Conservation (phyloP, 1,284 basidiomycete genomes). For the Kwoniella shivajii region DNA sequence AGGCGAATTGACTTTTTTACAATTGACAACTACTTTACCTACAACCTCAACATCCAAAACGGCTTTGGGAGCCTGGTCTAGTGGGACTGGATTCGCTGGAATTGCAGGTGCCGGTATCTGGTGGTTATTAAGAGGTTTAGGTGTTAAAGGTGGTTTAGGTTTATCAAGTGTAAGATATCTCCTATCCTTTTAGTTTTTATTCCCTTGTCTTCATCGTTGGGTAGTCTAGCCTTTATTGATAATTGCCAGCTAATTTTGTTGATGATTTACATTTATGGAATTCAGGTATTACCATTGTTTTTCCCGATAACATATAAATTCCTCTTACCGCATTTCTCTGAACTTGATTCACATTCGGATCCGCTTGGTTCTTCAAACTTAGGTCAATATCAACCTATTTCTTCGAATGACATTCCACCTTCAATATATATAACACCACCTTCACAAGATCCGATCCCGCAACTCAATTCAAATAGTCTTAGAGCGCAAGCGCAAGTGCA, state of each 20-base stretch:
- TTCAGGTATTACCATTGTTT: conserved; percentile 73
- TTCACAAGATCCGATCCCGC: conserved; percentile 22
- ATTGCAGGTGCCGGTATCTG: conserved; percentile 88
- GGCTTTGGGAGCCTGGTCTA: conserved; percentile 72
- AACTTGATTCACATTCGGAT: conserved; percentile 10
- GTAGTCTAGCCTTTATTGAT: too few relatives aligned
- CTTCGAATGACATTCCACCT: conserved; percentile 57
- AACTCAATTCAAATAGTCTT: background rate
- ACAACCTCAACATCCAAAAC: conserved; percentile 36
- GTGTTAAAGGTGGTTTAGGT: conserved; percentile 80
- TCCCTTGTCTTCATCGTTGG: too few relatives aligned
- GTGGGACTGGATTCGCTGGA: conserved; percentile 92
- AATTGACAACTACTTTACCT: conserved; percentile 75
- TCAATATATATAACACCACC: conserved; percentile 58
- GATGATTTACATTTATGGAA: background rate
- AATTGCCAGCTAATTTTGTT: too few relatives aligned
- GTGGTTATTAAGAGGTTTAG: conserved; percentile 88
- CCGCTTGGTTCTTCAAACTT: background rate
- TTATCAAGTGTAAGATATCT: conserved; percentile 59
- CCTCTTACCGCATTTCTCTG: conserved; percentile 62
- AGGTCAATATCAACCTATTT: conserved; percentile 31
- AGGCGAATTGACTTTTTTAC: conserved; percentile 92
- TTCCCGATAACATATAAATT: conserved; percentile 73
- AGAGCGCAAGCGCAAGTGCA: background rate
- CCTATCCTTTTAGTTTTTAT: background rate